These are phyloP conservation scores for Fulvia fulva DNA, from an alignment of 2,329 filamentous ascomycete species.

Conservation along the genomic window DNA sequence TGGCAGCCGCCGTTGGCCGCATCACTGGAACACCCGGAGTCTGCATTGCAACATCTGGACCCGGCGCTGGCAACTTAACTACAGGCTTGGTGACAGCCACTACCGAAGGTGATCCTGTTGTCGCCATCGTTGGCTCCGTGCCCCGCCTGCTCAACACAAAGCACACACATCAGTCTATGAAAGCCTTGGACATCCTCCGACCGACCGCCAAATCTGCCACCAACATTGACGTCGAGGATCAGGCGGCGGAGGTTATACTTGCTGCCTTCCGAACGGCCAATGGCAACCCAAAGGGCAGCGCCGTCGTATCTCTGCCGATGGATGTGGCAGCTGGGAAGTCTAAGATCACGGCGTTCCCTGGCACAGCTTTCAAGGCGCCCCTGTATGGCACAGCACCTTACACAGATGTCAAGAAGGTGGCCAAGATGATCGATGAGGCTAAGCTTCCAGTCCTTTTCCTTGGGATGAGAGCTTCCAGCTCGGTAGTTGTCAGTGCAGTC, in stretches of 20 bases:
- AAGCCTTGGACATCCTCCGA: slow-evolving; percentile 42
- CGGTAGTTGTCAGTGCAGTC: slow-evolving; percentile 40
- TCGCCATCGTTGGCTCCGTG: slow-evolving; percentile 49
- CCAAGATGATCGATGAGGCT: slow-evolving; percentile 31
- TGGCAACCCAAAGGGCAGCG: slow-evolving; percentile 41
- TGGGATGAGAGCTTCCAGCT: slow-evolving; percentile 42
- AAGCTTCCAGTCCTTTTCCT: slow-evolving; percentile 45
- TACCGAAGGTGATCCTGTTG: slow-evolving; percentile 47
- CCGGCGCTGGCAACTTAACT: slow-evolving; percentile 46
- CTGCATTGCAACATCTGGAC: slow-evolving; percentile 47
- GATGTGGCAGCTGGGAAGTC: slow-evolving; percentile 42
- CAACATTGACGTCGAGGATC: slow-evolving; percentile 45
- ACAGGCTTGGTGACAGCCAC: slow-evolving; percentile 48
- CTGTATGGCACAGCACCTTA: slow-evolving; percentile 39
- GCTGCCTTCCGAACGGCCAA: slow-evolving; percentile 44
- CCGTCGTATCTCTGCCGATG: slow-evolving; percentile 44
- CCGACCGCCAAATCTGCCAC: slow-evolving; percentile 44
- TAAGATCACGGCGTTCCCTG: slow-evolving; percentile 39
- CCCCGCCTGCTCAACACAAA: slow-evolving; percentile 43
- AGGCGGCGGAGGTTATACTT: slow-evolving; percentile 47
- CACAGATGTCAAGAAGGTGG: slow-evolving; percentile 34
- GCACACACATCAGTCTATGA: slow-evolving; percentile 48
- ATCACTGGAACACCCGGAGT: slow-evolving; percentile 47
- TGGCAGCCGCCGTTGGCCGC: slow-evolving; percentile 46
- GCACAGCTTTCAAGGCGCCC: slow-evolving; percentile 40